Percentiles rank a stretch among this genome's conserved stretches.
Evolutionary conservation across 495 filamentous ascomycete genomes (phyloP).

Genomic region (Penicillium steckii): DNA sequence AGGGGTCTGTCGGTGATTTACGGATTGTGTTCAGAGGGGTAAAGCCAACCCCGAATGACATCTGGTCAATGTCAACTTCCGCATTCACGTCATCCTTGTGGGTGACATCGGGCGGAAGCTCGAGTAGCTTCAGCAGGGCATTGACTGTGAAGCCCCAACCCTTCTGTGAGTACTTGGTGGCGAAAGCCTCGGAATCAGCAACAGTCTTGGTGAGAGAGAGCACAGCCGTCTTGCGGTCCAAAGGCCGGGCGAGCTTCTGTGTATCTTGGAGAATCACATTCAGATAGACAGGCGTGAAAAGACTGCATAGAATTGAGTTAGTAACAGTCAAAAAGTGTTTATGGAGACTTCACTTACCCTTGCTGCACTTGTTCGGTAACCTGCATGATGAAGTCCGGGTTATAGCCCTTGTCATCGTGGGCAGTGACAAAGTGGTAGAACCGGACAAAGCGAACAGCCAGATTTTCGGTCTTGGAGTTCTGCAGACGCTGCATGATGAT

Average conservation of each 20-base stretch:
- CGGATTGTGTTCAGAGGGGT: conserved; percentile 88
- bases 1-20: conserved; percentile 65
- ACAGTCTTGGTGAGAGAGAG: conserved; percentile 89
- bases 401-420: conserved; percentile 70
- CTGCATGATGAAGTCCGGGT: conserved; percentile 83
- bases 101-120: conserved; percentile 76
- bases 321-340: background rate
- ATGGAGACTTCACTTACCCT: conserved; percentile 44
- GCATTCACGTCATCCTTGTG: conserved; percentile 71
- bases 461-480: conserved; percentile 70
- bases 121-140: conserved; percentile 80
- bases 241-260: conserved; percentile 76
- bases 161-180: conserved; percentile 59
- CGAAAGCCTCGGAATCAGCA: conserved; percentile 77
- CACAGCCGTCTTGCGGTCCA: conserved; percentile 91
- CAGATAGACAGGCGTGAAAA: conserved; percentile 83
- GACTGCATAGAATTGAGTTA: conserved; percentile 40
- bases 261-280: conserved; percentile 84
- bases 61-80: conserved; percentile 89
- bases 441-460: conserved; percentile 78
- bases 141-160: conserved; percentile 88
- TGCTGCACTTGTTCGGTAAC: conserved; percentile 77
- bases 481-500: conserved; percentile 84
- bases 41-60: conserved; percentile 91
- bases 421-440: conserved; percentile 91